Evolutionary conservation across 2,329 filamentous ascomycete species (phyloP).

Genomic region (Arthrobotrys sinensis): DNA sequence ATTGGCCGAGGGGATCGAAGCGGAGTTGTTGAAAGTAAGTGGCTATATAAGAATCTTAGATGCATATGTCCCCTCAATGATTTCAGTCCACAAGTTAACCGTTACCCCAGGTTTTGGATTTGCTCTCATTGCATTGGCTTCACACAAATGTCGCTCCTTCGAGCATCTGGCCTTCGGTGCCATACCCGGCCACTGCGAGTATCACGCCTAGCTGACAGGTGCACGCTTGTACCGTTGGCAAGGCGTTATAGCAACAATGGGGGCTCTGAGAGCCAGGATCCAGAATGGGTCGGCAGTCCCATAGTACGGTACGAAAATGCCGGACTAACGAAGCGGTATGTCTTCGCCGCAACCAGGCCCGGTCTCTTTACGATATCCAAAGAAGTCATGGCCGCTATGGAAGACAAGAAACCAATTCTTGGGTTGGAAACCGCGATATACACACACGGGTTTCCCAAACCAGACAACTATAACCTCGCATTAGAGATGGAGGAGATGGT

Average conservation of each 20-base stretch:
- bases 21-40: not conserved
- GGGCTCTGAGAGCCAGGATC: not conserved
- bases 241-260: slow-evolving; percentile 20
- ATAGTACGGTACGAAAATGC: no score
- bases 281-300: no score
- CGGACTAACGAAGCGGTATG: no score
- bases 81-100: not conserved
- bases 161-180: slow-evolving; percentile 38
- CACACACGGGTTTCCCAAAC: slow-evolving; percentile 87
- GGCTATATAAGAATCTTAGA: not conserved
- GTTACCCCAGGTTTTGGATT: not conserved
- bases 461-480: slow-evolving; percentile 82
- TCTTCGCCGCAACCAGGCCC: not conserved
- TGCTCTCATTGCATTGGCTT: not conserved
- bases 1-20: not conserved
- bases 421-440: slow-evolving; percentile 97
- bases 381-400: slow-evolving; percentile 84
- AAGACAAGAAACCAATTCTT: slow-evolving; percentile 83
- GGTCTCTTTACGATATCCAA: slow-evolving; percentile 74
- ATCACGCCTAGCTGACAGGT: not conserved
- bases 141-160: slow-evolving; percentile 48
- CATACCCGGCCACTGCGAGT: slow-evolving; percentile 6
- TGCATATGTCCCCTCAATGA: not conserved
- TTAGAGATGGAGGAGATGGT: slow-evolving; percentile 85
- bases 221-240: not conserved